Evolutionary conservation across 768 basidiomycete species (phyloP).

Genomic region (Pseudohyphozyma bogoriensis): DNA sequence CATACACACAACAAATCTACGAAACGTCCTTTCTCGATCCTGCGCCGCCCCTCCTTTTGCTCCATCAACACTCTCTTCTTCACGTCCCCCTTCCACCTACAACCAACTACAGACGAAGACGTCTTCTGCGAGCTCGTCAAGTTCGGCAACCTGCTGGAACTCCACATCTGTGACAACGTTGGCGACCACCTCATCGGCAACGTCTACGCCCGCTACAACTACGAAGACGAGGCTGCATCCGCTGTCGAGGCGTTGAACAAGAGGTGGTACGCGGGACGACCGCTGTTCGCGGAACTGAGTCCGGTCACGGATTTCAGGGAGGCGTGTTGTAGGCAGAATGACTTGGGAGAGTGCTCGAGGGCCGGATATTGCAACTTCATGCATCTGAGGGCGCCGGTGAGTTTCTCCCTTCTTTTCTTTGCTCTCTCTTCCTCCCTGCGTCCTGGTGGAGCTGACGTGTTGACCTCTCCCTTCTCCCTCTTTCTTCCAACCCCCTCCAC

Average conservation of each 20-base stretch:
- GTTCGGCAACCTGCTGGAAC: constrained; percentile 87
- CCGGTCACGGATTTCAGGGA: constrained; percentile 98
- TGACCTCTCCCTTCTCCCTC: too few relatives aligned
- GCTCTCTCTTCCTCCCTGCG: background rate
- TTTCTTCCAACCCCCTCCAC: too few relatives aligned
- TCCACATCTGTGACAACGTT: constrained; percentile 98
- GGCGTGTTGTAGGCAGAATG: constrained; percentile 97
- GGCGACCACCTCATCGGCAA: constrained; percentile 96
- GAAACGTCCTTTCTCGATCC: background rate
- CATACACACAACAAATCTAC: too few relatives aligned
- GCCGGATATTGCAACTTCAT: constrained; percentile 41
- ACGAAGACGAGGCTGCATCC: constrained; percentile 92
- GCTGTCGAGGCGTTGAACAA: constrained; percentile 90
- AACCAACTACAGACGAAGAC: constrained; percentile 25
- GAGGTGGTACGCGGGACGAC: constrained; percentile 95
- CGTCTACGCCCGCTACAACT: constrained; percentile 95
- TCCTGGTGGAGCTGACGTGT: background rate
- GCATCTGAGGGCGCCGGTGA: constrained; percentile 70
- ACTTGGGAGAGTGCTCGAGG: constrained; percentile 94
- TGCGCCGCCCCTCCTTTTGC: background rate
- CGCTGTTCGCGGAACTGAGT: constrained; percentile 90
- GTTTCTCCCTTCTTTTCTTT: constrained; percentile 41
- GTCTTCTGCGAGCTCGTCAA: constrained; percentile 62
- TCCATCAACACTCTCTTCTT: background rate
- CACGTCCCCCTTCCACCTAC: background rate